phyloP scores from a whole-genome alignment of 2,329 filamentous ascomycete genomes.

The Cladosporium sp. region DNA sequence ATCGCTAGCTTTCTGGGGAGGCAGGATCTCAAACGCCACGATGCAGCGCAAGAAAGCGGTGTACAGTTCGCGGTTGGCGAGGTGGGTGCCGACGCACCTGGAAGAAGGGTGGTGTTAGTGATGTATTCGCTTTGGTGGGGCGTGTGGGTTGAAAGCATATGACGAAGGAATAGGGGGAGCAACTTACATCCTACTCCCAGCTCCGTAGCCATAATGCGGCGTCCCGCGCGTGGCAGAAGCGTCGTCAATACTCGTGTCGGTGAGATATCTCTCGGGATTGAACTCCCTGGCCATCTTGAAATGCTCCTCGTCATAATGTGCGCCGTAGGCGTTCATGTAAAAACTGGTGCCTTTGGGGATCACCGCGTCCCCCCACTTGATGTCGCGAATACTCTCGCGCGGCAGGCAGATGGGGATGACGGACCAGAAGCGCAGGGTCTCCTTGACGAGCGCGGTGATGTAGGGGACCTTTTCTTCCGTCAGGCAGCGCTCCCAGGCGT shows the following conservation, averaged over 20 bases:
- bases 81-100: constrained; percentile 35
- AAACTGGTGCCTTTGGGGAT: constrained; percentile 76
- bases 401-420: constrained; percentile 78
- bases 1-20: constrained; percentile 38
- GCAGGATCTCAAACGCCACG: constrained; percentile 43
- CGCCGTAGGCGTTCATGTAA: constrained; percentile 75
- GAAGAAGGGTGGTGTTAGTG: too few species aligned
- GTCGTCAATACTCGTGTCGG: constrained; percentile 44
- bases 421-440: constrained; percentile 72
- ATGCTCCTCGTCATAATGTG: constrained; percentile 66
- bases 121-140: too few species aligned
- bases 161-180: too few species aligned
- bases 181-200: constrained; percentile 34
- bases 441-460: constrained; percentile 73
- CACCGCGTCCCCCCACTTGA: constrained; percentile 60
- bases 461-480: constrained; percentile 73
- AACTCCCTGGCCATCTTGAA: constrained; percentile 63
- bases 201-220: constrained; percentile 47
- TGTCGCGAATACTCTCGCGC: constrained; percentile 66
- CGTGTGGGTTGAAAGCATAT: too few species aligned
- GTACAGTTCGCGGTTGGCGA: constrained; percentile 39
- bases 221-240: constrained; percentile 37
- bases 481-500: constrained; percentile 72
- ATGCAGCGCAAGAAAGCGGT: constrained; percentile 48
- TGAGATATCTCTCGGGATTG: constrained; percentile 66